phyloP scores from a whole-genome alignment of 1,139 yeast genomes.

The Saccharomycopsis hybrid region DNA sequence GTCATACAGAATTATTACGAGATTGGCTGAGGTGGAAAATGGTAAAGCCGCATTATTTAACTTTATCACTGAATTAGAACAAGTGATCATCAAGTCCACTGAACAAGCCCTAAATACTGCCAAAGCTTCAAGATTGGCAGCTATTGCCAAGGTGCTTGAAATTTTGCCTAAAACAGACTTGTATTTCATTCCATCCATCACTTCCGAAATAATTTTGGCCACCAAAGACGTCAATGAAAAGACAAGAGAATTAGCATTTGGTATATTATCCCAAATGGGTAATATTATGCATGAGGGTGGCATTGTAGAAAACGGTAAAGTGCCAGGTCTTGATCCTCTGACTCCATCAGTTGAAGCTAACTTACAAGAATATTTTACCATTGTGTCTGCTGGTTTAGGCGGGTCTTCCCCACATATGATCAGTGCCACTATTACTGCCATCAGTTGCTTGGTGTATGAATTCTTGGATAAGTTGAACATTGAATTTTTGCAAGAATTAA shows the following conservation, averaged over 20 bases:
- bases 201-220: constrained; percentile 83
- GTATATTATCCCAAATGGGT: constrained; percentile 75
- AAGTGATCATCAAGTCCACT: constrained; percentile 51
- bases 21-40: constrained; percentile 60
- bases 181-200: constrained; percentile 70
- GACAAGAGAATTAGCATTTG: constrained; percentile 78
- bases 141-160: constrained; percentile 55
- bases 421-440: constrained; percentile 88
- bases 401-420: constrained; percentile 94
- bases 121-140: constrained; percentile 70
- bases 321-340: constrained; percentile 58
- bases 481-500: constrained; percentile 60
- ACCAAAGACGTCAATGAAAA: constrained; percentile 94
- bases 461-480: constrained; percentile 59
- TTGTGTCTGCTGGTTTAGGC: constrained; percentile 94
- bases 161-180: constrained; percentile 57
- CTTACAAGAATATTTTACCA: constrained; percentile 78
- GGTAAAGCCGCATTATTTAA: constrained; percentile 48
- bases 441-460: constrained; percentile 81
- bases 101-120: constrained; percentile 66
- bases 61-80: constrained; percentile 54
- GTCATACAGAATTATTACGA: constrained; percentile 74
- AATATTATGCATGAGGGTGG: constrained; percentile 66
- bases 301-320: constrained; percentile 52
- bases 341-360: constrained; percentile 60